Evolutionary conservation across 129 eudicot genomes (phyloP), one percentile per base, ranked within the genome.

Genomic region (sunflower (Helianthus annuus)): DNA sequence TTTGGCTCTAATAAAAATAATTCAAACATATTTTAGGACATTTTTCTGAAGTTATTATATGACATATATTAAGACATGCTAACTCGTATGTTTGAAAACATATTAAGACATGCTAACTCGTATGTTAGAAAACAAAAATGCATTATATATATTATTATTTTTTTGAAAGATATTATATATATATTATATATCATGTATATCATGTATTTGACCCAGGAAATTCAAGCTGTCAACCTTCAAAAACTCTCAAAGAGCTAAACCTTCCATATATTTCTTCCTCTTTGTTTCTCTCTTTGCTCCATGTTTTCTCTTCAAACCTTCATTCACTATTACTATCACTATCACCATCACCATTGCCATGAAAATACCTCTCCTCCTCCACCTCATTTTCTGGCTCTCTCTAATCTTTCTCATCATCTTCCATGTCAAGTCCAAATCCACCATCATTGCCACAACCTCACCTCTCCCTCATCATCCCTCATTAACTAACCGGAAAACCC

Each of bases 211-310:
- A 54, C 73, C 85, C 80, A 73, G 66, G 76, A 80, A 42, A 84
- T 77, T 80, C 79, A 72, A 80, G 86, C 85, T 88, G 89, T 78
- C 88, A 82, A 80, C 70, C 86, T 82, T 84, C 85, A 73, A 63
- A 76, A 59, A 52, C 84, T 82, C 84, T 74, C 81, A 83, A 83
- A 76, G 78, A 68, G 34, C 81, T 73, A 10, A 83, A 68, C 34
- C 54, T 59, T 61, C 61, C 68, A 57, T 65, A 64, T 69, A 49
- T 75, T 24, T 76, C 58, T n/a, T 55, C 72, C 44, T 34, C 63
- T 70, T 49, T 46, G 19, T 62, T 65, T 62, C 74, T 83, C 80
- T 34, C 64, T 76, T 82, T 82, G 64, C 80, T 82, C 79, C 92
- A 86, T 91, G 89, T 79, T 86, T 86, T 84, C 85, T 80, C 79